These are phyloP conservation scores for Massarina eburnea DNA, from an alignment of 2,329 filamentous ascomycete genomes.

Conservation along the genomic window DNA sequence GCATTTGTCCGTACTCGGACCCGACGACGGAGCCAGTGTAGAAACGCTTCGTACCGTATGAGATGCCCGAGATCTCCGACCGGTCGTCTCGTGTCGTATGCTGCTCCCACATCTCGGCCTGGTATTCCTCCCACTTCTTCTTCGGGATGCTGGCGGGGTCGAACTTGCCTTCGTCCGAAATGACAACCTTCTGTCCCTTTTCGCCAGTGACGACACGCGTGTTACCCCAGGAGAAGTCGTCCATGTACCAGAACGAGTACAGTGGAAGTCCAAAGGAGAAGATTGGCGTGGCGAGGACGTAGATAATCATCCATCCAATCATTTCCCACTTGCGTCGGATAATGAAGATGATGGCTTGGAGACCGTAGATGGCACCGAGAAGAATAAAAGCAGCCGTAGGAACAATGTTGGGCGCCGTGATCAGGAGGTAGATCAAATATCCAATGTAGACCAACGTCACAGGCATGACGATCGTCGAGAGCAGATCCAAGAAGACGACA, in stretches of 20 bases:
- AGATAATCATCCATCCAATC: constrained; percentile 99
- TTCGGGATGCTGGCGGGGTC: constrained; percentile 89
- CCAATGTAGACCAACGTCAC: constrained; percentile 86
- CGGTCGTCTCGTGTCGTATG: constrained; percentile 81
- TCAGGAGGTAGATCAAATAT: constrained; percentile 80
- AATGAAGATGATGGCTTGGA: constrained; percentile 97
- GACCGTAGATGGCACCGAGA: constrained; percentile 91
- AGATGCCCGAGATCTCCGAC: constrained; percentile 90
- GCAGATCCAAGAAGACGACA: constrained; percentile 88
- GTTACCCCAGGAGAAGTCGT: constrained; percentile 99
- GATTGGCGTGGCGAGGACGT: constrained; percentile 85
- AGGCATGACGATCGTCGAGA: constrained; percentile 89
- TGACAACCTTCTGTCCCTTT: constrained; percentile 85
- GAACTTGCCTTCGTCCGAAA: constrained; percentile 97
- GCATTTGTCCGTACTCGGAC: constrained; percentile 64
- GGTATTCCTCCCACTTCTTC: constrained; percentile 99
- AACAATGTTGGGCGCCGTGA: constrained; percentile 63
- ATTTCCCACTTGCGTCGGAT: constrained; percentile 97
- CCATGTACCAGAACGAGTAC: constrained; percentile 99
- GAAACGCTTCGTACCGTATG: constrained; percentile 82
- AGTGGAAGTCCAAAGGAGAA: constrained; percentile 89
- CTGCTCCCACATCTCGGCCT: constrained; percentile 95
- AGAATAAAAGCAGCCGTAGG: constrained; percentile 88
- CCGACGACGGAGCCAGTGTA: constrained; percentile 52
- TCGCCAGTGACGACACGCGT: constrained; percentile 96